phyloP scores from a whole-genome alignment of 805 yeast species.

The Teunomyces stri region DNA sequence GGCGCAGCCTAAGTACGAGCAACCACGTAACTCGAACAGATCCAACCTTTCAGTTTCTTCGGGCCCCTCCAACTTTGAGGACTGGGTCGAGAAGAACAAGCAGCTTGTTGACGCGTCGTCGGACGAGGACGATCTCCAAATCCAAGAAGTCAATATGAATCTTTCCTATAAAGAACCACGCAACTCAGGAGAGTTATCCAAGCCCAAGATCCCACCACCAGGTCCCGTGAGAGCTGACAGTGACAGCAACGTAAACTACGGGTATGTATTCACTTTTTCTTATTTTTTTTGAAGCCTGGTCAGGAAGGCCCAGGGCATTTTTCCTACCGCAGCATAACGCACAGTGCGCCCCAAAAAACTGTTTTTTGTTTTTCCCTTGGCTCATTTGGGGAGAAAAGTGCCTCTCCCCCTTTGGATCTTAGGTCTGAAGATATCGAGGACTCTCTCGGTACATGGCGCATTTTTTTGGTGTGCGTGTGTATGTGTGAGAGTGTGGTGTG shows the following conservation, averaged over 20 bases:
- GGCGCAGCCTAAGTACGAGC: constrained; percentile 8
- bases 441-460: no score
- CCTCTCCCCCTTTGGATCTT: background rate
- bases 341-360: background rate
- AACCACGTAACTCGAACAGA: constrained; percentile 9
- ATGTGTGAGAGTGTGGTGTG: background rate
- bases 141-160: constrained; percentile 9
- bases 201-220: constrained; percentile 29
- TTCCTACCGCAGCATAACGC: background rate
- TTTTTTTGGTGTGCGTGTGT: background rate
- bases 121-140: constrained; percentile 35
- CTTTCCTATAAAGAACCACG: constrained; percentile 4
- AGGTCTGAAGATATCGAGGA: background rate
- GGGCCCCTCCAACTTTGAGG: constrained; percentile 37
- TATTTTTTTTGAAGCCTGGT: background rate
- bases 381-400: background rate
- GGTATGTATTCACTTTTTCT: constrained; percentile 19
- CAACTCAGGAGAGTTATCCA: constrained; percentile 6
- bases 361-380: background rate
- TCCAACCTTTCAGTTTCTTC: constrained; percentile 10
- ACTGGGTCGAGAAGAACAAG: constrained; percentile 55
- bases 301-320: background rate
- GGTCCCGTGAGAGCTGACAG: constrained; percentile 31
- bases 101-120: constrained; percentile 40
- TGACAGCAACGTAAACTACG: constrained; percentile 36